Evolutionary conservation across 208 protist genomes (phyloP), one percentile per base, ranked within the genome.

Genomic region (Trypanosomatidae sp.): DNA sequence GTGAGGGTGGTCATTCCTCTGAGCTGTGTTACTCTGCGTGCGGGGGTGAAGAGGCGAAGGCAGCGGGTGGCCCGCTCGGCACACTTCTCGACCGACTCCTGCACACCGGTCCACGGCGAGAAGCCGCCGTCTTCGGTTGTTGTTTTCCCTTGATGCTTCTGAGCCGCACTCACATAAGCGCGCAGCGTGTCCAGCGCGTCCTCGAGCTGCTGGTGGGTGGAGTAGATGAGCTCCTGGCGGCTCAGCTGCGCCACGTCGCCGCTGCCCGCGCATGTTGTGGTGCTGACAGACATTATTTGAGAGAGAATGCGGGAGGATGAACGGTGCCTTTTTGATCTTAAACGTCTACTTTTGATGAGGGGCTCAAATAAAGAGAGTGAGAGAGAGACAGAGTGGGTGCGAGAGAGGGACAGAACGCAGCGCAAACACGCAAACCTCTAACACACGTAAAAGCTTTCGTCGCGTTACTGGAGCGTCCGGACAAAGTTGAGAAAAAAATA

Each of bases 31-130:
- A 90, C 22, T 7, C 28, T 76, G 5, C 82, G 75, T 17, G 44
- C 30, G 0, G 77, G 78, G 30, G 66, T 88, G 76, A 95, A 95
- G 25, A 95, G 76, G 19, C 89, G 84, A 60, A 95, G 70, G 60
- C 90, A 92, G 33, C 85, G 60, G 17, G 73, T 73, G 30, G 79
- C 67, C 2, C 79, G 66, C 12, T 62, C 64, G 52, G 73, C 71
- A 46, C 88, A 68, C 46, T 69, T 79, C 25, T 58, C 67, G 9
- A 79, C 64, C 15, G 76, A 67, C 15, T 67, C 36, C 28, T 64
- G 36, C 1, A 95, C 55, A 19, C 77, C 76, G 19, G 55, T 28
- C 79, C 80, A 88, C 43, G 84, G 76, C 52, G 88, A 82, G 59
- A 87, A 85, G 22, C 69, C 76, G 5, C 64, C 69, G 10, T 43